Conservation (phyloP, 1,139 yeast genomes). For the Pichia norvegensis region DNA sequence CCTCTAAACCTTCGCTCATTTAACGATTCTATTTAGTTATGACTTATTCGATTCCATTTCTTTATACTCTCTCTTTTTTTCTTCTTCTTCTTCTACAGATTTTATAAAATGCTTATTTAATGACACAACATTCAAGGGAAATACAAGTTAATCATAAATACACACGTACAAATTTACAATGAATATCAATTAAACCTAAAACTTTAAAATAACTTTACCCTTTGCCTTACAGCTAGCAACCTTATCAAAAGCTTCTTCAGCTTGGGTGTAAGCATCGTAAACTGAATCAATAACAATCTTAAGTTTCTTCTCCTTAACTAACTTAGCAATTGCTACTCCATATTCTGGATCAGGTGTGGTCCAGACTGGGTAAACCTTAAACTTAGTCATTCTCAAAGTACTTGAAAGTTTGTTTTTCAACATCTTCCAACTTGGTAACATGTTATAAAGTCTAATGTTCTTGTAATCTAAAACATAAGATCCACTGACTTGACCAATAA, state of each 20-base stretch:
- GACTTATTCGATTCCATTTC: too few relatives aligned
- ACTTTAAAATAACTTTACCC: constrained; percentile 49
- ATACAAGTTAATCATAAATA: too few relatives aligned
- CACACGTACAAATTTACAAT: not conserved
- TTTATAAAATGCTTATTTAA: not conserved
- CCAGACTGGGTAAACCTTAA: constrained; percentile 14
- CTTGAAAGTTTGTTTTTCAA: not conserved
- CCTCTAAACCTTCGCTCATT: too few relatives aligned
- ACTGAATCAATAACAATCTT: constrained; percentile 47
- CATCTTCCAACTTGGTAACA: constrained; percentile 10
- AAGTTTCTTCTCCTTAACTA: constrained; percentile 38
- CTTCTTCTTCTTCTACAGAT: too few relatives aligned
- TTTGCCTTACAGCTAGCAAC: constrained; percentile 41
- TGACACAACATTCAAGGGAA: not conserved
- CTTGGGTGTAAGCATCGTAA: constrained; percentile 40
- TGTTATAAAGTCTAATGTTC: constrained; percentile 4
- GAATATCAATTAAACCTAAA: not conserved
- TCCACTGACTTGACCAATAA: constrained; percentile 31
- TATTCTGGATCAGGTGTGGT: constrained; percentile 12
- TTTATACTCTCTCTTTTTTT: too few relatives aligned
- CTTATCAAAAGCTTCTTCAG: constrained; percentile 41
- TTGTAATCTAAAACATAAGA: constrained; percentile 24
- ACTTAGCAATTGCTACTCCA: constrained; percentile 22
- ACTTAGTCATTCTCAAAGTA: constrained; percentile 19
- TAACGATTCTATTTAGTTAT: too few relatives aligned